These are phyloP conservation scores for Golubevia pallescens DNA, from an alignment of 1,284 basidiomycete species.

Conservation along the genomic window DNA sequence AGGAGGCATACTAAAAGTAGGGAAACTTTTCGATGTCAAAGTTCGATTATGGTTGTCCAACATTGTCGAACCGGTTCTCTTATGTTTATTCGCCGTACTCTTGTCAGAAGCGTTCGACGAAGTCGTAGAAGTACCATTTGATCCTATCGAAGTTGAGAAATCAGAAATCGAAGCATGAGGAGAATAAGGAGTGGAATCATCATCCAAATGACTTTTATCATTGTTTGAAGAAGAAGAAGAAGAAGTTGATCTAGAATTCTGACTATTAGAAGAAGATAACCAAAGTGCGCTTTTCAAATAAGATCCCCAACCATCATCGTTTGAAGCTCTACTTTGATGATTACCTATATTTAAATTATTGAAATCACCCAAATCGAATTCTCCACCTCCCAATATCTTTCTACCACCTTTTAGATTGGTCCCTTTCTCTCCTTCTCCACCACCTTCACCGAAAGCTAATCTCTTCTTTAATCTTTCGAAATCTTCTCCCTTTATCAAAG, in stretches of 20 bases:
- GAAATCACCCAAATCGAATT: not conserved
- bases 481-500: slow-evolving; percentile 51
- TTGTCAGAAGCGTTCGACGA: not conserved
- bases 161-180: not conserved
- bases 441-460: slow-evolving; percentile 37
- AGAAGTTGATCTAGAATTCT: slow-evolving; percentile 3
- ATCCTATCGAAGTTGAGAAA: not conserved
- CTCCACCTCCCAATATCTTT: not conserved
- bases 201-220: not conserved
- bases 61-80: slow-evolving; percentile 45
- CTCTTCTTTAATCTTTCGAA: slow-evolving; percentile 52
- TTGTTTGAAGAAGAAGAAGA: not conserved
- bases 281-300: slow-evolving; percentile 11
- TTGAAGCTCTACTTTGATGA: not conserved
- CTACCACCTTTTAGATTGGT: not conserved
- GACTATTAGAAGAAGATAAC: slow-evolving; percentile 1
- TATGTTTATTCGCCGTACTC: slow-evolving; percentile 11
- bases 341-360: not conserved
- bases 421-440: slow-evolving; percentile 13
- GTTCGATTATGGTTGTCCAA: slow-evolving; percentile 42
- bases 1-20: slow-evolving; percentile 51
- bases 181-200: not conserved
- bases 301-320: slow-evolving; percentile 10
- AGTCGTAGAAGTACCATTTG: not conserved
- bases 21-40: slow-evolving; percentile 42